Evolutionary conservation across 768 basidiomycete genomes (phyloP).

Genomic region (Strobilomyces dryophilus): DNA sequence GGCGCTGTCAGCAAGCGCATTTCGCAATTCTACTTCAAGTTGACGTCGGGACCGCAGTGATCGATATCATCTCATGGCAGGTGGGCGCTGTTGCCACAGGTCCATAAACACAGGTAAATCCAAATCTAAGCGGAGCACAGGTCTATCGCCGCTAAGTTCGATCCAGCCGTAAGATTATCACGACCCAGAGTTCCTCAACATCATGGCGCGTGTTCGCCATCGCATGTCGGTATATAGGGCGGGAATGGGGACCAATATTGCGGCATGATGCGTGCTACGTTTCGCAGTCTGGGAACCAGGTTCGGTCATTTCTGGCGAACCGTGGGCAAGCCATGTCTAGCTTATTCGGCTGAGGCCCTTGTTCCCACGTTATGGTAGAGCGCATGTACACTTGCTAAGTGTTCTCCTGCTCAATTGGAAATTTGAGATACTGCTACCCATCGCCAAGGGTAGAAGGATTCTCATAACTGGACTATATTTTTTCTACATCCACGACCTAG

Average conservation of each 20-base stretch:
- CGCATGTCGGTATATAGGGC: slow-evolving; percentile 35
- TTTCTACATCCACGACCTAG: not conserved
- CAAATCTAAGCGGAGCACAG: no score
- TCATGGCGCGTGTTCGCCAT: slow-evolving; percentile 33
- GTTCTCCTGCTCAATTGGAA: no score
- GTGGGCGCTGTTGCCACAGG: no score
- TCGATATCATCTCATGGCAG: no score
- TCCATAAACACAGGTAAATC: no score
- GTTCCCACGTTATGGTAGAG: slow-evolving; percentile 14
- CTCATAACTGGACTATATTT: not conserved
- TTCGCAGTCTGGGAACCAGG: slow-evolving; percentile 32
- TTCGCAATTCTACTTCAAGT: no score
- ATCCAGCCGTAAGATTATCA: slow-evolving; percentile 21
- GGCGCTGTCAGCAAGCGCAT: no score
- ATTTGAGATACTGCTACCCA: no score
- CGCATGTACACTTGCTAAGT: no score
- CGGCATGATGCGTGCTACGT: slow-evolving; percentile 35
- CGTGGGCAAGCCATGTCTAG: slow-evolving; percentile 35
- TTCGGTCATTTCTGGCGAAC: slow-evolving; percentile 33
- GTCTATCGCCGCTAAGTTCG: no score
- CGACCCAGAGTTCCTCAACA: slow-evolving; percentile 29
- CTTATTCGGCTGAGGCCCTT: slow-evolving; percentile 29
- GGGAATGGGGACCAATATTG: slow-evolving; percentile 31
- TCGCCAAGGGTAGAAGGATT: not conserved
- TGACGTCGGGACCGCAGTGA: no score